phyloP scores from a whole-genome alignment of 495 filamentous ascomycete species.

The Massariosphaeria phaeospora region DNA sequence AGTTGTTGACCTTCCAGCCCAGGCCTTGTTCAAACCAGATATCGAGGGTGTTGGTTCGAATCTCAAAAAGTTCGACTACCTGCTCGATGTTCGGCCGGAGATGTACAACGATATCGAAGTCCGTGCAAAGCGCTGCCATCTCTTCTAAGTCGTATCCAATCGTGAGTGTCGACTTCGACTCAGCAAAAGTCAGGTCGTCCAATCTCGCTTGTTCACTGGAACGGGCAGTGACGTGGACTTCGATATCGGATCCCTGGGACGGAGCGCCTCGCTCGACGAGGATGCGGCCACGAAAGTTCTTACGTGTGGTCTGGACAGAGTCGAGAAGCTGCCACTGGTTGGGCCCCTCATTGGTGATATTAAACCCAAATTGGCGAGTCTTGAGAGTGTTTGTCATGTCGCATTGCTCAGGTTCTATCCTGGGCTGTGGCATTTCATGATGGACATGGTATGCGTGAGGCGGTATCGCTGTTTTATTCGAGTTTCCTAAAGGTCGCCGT shows the following conservation, averaged over 20 bases:
- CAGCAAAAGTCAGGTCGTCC: constrained; percentile 1
- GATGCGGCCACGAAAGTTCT: constrained; percentile 4
- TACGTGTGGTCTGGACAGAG: constrained; percentile 1
- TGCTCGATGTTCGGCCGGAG: background rate
- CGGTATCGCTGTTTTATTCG: background rate
- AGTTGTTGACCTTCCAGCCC: constrained; percentile 13
- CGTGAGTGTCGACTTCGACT: background rate
- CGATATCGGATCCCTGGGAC: constrained; percentile 8
- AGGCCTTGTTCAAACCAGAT: constrained; percentile 1
- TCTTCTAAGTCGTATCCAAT: constrained; percentile 7
- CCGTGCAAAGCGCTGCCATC: constrained; percentile 3
- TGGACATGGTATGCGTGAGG: background rate
- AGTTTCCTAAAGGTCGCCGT: background rate
- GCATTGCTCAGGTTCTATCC: background rate
- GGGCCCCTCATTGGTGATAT: constrained; percentile 6
- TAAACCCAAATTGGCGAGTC: constrained; percentile 4
- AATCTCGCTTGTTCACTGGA: constrained; percentile 1
- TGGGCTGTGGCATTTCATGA: background rate
- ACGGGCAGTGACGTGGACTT: constrained; percentile 4
- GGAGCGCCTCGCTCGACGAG: constrained; percentile 1
- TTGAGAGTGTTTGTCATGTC: background rate
- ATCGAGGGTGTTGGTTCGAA: constrained; percentile 6
- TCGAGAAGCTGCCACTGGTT: constrained; percentile 18
- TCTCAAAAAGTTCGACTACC: constrained; percentile 8
- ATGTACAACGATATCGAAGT: constrained; percentile 3